A percentile compares a stretch with the other conserved stretches of the same genome.
These are phyloP conservation scores for Pseudoscleropodium purum DNA, from an alignment of 225 moss, liverwort and hornwort species.

Conservation along the genomic window DNA sequence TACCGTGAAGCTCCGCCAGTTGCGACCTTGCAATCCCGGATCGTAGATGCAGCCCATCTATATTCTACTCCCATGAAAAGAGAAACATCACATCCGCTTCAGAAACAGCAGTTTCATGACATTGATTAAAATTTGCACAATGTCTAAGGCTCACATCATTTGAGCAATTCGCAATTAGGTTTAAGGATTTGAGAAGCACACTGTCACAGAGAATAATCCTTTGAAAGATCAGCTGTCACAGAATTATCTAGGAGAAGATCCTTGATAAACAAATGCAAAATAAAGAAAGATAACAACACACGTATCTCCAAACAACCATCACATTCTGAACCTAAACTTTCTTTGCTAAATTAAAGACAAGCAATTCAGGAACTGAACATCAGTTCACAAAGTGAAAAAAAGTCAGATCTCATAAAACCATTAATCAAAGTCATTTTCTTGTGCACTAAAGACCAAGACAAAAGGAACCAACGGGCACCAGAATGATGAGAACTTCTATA, in stretches of 20 bases:
- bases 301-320: background rate
- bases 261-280: background rate
- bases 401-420: background rate
- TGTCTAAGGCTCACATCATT: background rate
- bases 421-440: background rate
- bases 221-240: background rate
- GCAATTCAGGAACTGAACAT: background rate
- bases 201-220: background rate
- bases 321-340: background rate
- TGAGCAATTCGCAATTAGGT: background rate
- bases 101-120: background rate
- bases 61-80: constrained; percentile 51
- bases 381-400: background rate
- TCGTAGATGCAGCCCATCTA: constrained; percentile 82
- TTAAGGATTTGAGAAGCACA: background rate
- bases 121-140: background rate
- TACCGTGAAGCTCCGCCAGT: constrained; percentile 79
- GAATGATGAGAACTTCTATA: background rate
- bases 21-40: constrained; percentile 70
- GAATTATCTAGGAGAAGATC: background rate
- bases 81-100: constrained; percentile 6
- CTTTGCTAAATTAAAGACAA: background rate
- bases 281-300: background rate
- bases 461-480: background rate
- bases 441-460: background rate